These are phyloP conservation scores for Cryptococcus sp. DNA, from an alignment of 1,284 basidiomycete genomes.

Conservation along the genomic window DNA sequence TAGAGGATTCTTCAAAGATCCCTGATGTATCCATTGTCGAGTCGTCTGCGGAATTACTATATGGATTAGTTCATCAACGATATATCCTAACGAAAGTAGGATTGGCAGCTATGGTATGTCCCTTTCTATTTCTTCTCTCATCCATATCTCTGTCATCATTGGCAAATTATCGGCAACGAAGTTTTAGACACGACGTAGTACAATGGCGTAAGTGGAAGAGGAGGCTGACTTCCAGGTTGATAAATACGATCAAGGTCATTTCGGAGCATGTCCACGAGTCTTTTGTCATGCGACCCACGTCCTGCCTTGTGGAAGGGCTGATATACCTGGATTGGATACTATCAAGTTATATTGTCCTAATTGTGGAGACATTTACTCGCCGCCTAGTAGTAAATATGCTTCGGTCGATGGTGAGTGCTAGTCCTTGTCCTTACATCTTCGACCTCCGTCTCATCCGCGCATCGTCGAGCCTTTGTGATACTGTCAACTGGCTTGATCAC, in stretches of 20 bases:
- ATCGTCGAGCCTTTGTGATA: too few species aligned
- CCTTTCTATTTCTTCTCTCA: too few species aligned
- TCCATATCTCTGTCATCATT: not conserved
- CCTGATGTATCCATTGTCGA: slow-evolving; percentile 95
- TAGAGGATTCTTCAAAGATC: slow-evolving; percentile 74
- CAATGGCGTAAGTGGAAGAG: not conserved
- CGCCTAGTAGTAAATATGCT: slow-evolving; percentile 91
- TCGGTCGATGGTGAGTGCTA: slow-evolving; percentile 79
- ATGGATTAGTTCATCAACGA: slow-evolving; percentile 94
- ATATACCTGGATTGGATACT: slow-evolving; percentile 95
- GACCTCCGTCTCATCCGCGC: too few species aligned
- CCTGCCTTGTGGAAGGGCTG: slow-evolving; percentile 91
- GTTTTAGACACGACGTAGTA: not conserved
- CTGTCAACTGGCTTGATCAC: too few species aligned
- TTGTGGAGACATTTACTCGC: slow-evolving; percentile 94
- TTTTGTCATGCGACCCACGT: slow-evolving; percentile 87
- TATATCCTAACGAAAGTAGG: slow-evolving; percentile 94
- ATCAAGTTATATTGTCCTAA: slow-evolving; percentile 99
- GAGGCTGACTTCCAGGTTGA: slow-evolving; percentile 61
- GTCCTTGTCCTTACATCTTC: not conserved
- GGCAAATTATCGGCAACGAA: not conserved
- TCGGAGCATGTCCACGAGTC: slow-evolving; percentile 93
- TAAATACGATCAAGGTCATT: slow-evolving; percentile 90
- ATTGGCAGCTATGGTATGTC: slow-evolving; percentile 84
- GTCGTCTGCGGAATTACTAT: slow-evolving; percentile 93